These are phyloP conservation scores for Inosperma sp. DNA, from an alignment of 768 basidiomycete genomes.

Conservation along the genomic window DNA sequence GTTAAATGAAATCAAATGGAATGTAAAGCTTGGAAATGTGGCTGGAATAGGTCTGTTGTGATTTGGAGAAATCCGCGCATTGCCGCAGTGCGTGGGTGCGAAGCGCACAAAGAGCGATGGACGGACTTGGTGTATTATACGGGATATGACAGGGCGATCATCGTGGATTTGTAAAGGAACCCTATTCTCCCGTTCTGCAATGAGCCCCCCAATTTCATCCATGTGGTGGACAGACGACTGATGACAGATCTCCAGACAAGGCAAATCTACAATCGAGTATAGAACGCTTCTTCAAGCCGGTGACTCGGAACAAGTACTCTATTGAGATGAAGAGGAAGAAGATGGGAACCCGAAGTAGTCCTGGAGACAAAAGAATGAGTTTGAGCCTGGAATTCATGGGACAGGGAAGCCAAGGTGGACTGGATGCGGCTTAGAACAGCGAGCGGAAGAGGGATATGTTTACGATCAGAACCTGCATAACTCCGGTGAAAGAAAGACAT, in stretches of 20 bases:
- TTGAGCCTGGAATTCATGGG: constrained; percentile 23
- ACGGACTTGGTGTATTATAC: not conserved
- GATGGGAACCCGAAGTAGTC: constrained; percentile 46
- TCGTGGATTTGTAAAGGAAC: not conserved
- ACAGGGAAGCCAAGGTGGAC: constrained; percentile 23
- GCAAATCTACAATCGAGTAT: constrained; percentile 61
- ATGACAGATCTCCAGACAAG: constrained; percentile 37
- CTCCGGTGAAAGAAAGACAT: constrained; percentile 47
- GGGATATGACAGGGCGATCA: not conserved
- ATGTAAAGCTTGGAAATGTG: not conserved
- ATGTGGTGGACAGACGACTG: constrained; percentile 3
- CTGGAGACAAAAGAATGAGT: constrained; percentile 51
- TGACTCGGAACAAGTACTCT: constrained; percentile 67
- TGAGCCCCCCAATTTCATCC: constrained; percentile 3
- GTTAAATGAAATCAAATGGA: not conserved
- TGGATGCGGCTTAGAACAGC: constrained; percentile 56
- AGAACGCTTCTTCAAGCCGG: constrained; percentile 69
- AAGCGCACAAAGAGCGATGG: constrained; percentile 1
- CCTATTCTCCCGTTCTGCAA: constrained; percentile 1
- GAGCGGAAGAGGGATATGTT: constrained; percentile 66
- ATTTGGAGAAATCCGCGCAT: not conserved
- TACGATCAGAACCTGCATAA: constrained; percentile 63
- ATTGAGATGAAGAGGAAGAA: constrained; percentile 27
- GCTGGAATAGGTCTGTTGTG: no score
- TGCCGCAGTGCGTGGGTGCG: not conserved